Base-by-base conservation (phyloP, 768 basidiomycete species). In the Leccinellum luteum region DNA sequence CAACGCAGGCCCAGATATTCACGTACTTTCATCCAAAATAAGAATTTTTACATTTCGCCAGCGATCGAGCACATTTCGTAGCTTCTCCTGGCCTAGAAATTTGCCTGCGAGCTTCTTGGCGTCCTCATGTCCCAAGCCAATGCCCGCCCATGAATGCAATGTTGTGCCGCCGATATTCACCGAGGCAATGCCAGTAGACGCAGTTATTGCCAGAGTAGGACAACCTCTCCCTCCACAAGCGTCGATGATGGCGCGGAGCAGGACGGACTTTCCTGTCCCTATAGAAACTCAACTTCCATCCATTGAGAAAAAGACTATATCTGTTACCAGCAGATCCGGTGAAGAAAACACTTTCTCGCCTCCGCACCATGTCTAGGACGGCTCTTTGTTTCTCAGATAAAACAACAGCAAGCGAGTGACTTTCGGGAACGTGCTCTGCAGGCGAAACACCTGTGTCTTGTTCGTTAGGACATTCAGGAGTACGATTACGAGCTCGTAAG, bases 241-340 rank as follows among this genome's bases (percentile, higher is more conserved):
- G 25, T 73, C 62, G 58, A 94, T 92, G 57, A 94, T 90, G 65
- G 86, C 85, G 3, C 88, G 79, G 15, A 94, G 75, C 0, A 93
- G 74, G 7, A 93, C 86, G 0, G 92, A 93, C 72, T 94, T 94
- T 25, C 92, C 92, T 2, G 92, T 93, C 25, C 85, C 85, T 85
- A 52, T 4, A 51, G 52, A 54, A 17, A 30, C 13, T 68, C 30
- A 60, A 35, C 35, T 28, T 48, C 19, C 12, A 43, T 34, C n/a
- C 23, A 9, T 34, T 14, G 34, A 25, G 32, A 38, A 44, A 35
- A 31, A 25, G 10, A 2, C 17, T 1, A 27, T 17, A 35, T 27
- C 12, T 35, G 28, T 30, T 56, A 71, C 90, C 91, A 52, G 92
- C 92, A 17, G 89, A 87, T 2, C 92, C 92, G 0, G 92, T 93